A percentile compares a stretch with the other conserved stretches of the same genome.
Evolutionary conservation across 257 asterid genomes (phyloP).

Genomic region (Vinca minor): DNA sequence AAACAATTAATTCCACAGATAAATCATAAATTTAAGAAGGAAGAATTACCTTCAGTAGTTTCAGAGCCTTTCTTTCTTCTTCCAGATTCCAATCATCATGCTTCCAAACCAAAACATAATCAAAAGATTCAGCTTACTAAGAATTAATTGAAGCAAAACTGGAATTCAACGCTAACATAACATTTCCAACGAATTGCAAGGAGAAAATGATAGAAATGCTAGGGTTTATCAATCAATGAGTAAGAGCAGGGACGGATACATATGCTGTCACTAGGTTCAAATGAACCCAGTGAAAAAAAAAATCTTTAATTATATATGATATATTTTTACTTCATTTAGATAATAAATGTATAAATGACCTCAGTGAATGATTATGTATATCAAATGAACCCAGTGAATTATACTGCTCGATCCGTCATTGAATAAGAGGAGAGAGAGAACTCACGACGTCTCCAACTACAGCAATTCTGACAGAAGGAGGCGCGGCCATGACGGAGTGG

Average conservation of each 20-base stretch:
- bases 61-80: slow-evolving; percentile 82
- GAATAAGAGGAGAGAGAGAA: slow-evolving; percentile 12
- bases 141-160: not conserved
- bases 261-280: no score
- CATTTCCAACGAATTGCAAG: no score
- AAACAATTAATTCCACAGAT: not conserved
- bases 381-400: no score
- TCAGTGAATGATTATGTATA: no score
- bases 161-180: not conserved
- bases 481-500: slow-evolving; percentile 29
- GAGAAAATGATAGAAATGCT: not conserved
- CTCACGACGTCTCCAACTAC: slow-evolving; percentile 87
- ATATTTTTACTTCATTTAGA: no score
- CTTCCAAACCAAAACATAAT: slow-evolving; percentile 27
- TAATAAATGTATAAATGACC: no score
- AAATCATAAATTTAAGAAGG: not conserved
- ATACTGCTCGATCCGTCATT: no score
- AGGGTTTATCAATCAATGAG: not conserved
- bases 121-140: not conserved
- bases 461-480: slow-evolving; percentile 58
- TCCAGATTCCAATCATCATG: slow-evolving; percentile 87
- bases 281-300: no score
- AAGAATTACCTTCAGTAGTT: slow-evolving; percentile 50
- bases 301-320: no score
- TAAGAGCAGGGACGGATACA: slow-evolving; percentile 5